phyloP scores from a whole-genome alignment of 148 eudicot genomes.

The Tetragonia tetragonoides region DNA sequence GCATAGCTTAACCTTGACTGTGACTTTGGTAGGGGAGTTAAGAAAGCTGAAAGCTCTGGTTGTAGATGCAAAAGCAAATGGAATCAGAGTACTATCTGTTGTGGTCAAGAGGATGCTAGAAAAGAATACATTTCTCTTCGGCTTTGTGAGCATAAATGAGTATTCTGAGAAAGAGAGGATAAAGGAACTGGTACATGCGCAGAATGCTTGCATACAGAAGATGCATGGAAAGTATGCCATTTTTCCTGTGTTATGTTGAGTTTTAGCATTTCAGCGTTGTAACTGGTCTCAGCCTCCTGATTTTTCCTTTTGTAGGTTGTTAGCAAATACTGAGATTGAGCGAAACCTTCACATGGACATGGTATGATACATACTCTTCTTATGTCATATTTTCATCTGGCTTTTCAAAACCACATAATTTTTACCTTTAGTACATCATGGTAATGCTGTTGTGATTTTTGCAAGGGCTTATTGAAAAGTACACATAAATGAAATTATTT shows the following conservation, averaged over 20 bases:
- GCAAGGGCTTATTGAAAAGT: not conserved
- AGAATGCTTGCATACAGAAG: conserved; percentile 58
- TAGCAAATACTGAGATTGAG: conserved; percentile 42
- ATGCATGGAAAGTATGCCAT: conserved; percentile 58
- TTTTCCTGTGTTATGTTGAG: not conserved
- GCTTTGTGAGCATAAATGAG: conserved; percentile 54
- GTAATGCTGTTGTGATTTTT: not conserved
- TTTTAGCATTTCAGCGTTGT: not conserved
- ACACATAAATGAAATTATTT: not conserved
- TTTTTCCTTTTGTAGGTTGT: conserved; percentile 40
- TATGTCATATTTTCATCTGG: not conserved
- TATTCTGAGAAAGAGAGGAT: conserved; percentile 60
- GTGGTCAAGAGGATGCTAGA: conserved; percentile 68
- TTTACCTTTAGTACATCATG: not conserved
- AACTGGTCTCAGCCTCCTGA: not conserved
- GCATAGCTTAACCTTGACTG: conserved; percentile 12
- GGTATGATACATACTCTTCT: conserved; percentile 34
- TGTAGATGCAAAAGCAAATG: conserved; percentile 47
- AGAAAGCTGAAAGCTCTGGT: conserved; percentile 52
- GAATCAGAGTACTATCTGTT: conserved; percentile 47
- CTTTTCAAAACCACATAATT: not conserved
- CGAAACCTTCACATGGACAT: conserved; percentile 62
- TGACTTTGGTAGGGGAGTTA: conserved; percentile 53
- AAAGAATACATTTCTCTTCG: conserved; percentile 64
- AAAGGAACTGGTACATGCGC: conserved; percentile 53